Evolutionary conservation across 805 yeast species (phyloP), one percentile per base, ranked within the genome.

Genomic region (Candida broadrunensis): DNA sequence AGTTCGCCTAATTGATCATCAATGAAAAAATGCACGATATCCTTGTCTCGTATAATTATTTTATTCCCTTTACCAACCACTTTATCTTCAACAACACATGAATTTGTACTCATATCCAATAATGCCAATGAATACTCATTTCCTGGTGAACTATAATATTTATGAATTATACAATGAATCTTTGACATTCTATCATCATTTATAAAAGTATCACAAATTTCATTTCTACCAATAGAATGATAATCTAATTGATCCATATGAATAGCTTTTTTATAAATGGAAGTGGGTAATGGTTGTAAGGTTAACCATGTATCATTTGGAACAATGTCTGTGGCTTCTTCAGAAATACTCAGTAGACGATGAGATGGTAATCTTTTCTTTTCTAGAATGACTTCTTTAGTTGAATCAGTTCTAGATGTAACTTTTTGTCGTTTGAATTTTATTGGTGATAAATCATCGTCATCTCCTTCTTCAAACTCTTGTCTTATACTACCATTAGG

Each of bases 141-240:
- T 0, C 88, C 89, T 0, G 90, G 88, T 8, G 85, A 78, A 49
- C 82, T 88, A 54, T 67, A 78, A 44, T 80, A 75, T 52, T 79
- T 79, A 40, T 72, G 52, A 12, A 91, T 67, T 23, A 81, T 65
- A 59, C 97, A 89, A 61, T 93, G 98, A 1, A 83, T 71, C 48
- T 88, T 86, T 2, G 97, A 90, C 51, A 91, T 75, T 35, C 97
- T 65, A 50, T 75, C 84, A 49, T 90, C 97, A 24, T 75, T 67
- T 14, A 87, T 76, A 33, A 68, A 69, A 25, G 78, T 73, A 54
- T 85, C 81, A 44, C 86, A 77, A 2, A 72, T 77, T 16, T 72
- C 77, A 17, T 77, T 75, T 26, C 98, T 69, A 1, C 99, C 98
- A 40, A 91, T 74, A 41, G 81, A 72, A 56, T 80, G 83, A 7